phyloP scores from a whole-genome alignment of 345 rosid species.

The Populus simonii region DNA sequence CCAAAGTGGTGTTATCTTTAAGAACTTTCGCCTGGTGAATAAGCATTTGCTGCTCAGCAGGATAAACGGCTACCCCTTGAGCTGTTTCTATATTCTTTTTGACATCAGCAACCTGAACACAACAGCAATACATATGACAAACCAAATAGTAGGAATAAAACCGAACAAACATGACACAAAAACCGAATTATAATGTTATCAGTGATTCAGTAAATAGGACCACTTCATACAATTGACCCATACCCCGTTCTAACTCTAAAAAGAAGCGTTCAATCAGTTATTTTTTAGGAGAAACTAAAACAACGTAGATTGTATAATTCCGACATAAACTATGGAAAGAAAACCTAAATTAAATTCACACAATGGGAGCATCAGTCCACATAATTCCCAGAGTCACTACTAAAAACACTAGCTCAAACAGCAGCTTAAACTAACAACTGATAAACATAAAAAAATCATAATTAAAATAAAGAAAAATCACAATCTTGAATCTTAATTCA shows the following conservation, averaged over 20 bases:
- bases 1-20: slow-evolving; percentile 69
- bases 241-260: no score
- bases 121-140: not conserved
- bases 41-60: slow-evolving; percentile 75
- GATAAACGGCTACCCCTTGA: slow-evolving; percentile 65
- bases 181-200: not conserved
- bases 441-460: no score
- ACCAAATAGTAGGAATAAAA: not conserved
- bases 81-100: slow-evolving; percentile 67
- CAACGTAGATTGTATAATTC: not conserved
- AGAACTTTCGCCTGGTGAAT: slow-evolving; percentile 86
- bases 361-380: not conserved
- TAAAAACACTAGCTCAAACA: not conserved
- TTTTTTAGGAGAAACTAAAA: not conserved
- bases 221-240: no score
- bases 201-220: no score
- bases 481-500: not conserved
- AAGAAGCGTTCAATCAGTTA: no score
- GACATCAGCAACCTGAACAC: slow-evolving; percentile 60
- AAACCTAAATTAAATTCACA: not conserved
- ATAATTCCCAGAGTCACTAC: not conserved
- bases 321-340: not conserved
- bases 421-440: not conserved
- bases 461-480: no score
- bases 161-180: not conserved